Percentiles rank a stretch among this genome's conserved stretches.
Evolutionary conservation across 257 asterid genomes (phyloP).

Genomic region (Przewalskia tangutica): DNA sequence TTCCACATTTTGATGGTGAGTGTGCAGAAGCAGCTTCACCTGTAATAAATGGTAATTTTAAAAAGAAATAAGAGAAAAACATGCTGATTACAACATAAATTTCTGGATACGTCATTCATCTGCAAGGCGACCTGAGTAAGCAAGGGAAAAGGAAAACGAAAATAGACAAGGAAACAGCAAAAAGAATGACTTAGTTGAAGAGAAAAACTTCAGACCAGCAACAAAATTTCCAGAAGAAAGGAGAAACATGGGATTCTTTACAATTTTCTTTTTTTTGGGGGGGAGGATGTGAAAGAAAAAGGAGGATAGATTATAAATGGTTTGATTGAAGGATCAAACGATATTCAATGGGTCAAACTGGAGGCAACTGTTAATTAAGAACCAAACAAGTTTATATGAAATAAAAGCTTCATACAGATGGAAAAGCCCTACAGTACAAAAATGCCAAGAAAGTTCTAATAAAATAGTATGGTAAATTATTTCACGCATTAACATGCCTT

Average conservation of each 20-base stretch:
- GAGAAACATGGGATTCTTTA: not conserved
- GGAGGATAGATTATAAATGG: not conserved
- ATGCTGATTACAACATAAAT: not conserved
- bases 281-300: not conserved
- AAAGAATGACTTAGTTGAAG: not conserved
- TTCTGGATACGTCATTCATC: not conserved
- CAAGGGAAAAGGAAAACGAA: not conserved
- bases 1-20: constrained; percentile 82
- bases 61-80: not conserved
- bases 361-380: not conserved
- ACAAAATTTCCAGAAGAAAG: not conserved
- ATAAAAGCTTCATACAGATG: not conserved
- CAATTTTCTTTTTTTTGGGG: not conserved
- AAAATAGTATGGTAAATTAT: not conserved
- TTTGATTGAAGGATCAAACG: not conserved
- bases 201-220: not conserved
- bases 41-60: constrained; percentile 14
- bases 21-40: constrained; percentile 80
- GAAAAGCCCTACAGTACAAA: not conserved
- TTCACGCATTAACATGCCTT: constrained; percentile 35
- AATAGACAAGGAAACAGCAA: not conserved
- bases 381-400: not conserved
- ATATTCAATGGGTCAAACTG: too few species aligned
- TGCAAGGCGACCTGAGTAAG: not conserved
- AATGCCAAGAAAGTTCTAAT: not conserved